Evolutionary conservation across 257 asterid genomes (phyloP), one percentile per base, ranked within the genome.

Genomic region (Petunia secreta): DNA sequence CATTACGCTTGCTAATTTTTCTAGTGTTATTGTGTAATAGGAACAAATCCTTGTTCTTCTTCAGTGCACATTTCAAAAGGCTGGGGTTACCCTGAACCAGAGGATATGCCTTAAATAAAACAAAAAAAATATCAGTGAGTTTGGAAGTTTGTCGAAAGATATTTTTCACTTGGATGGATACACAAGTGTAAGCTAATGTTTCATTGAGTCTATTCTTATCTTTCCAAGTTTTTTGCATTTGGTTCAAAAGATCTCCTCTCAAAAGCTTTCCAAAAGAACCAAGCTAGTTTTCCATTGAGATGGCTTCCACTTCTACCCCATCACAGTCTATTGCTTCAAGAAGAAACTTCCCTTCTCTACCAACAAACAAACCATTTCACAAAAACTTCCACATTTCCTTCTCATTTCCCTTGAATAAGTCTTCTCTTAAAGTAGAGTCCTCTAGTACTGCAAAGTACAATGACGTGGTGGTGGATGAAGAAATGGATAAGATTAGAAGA

Each of bases 401-500:
- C 65, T 84, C 88, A 43, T 80, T 75, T 34, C 67, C 74, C n/a
- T 57, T 81, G 0, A n/a, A 40, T 15, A 87, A 86, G 80, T 8
- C 79, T 50, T 62, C 68, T 0, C 37, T 81, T 1, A 84, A 83
- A 5, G 82, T 81, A 57, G 87, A 82, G 57, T 83, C 89, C 6
- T 85, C 92, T 1, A 80, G 89, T 7, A 63, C 89, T 0, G 76
- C 94, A 9, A 77, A 85, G 53, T 77, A 85, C 88, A 85, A 88
- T 80, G 94, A 88, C 60, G 91, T 85, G 74, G 85, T 75, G 75
- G 87, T 63, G 80, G 96, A 94, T 15, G 98, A 94, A 53, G 98
- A 95, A 60, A 85, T 90, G 95, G 98, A 87, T 75, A 88, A 68
- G 84, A 95, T 95, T 8, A 80, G 92, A 83, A 77, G 98, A 83